Base-by-base conservation (phyloP, 768 basidiomycete species). In the Neoboletus brunneissimus region DNA sequence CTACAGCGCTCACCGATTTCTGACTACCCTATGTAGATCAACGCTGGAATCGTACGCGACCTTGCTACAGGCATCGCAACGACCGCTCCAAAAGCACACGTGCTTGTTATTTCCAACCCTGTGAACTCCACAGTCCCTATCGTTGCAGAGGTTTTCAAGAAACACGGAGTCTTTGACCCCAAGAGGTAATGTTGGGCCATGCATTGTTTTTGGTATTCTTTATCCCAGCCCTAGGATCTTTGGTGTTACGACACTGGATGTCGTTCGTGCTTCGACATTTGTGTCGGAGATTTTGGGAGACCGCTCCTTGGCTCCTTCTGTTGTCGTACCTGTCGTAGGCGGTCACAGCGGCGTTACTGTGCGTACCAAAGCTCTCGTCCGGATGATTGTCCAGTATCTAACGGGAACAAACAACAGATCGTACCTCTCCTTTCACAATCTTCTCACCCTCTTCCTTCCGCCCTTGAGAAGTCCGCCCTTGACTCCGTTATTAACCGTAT, bases 41-140 rank as follows among this genome's bases (percentile, higher is more conserved):
- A 99, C 76, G 97, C 93, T 54, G 94, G 94, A 46, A 99, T 99
- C 71, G 90, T 98, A 56, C 87, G 87, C 64, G 92, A 93, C 67
- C 85, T 99, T 56, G 96, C 95, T 16, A 88, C 84, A 35, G 94
- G 91, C 32, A 91, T 94, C 65, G 95, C 96, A 16, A 85, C 81
- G 16, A 70, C 76, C 48, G 84, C 85, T 42, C 96, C 96, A 57
- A 94, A 94, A 69, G 97, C 97, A 22, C 88, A 89, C 66, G 84
- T 98, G 44, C 84, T 94, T 48, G 94, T 99, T 63, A 98, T 99
- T 74, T 96, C 97, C 65, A 99, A 99, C 80, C 97, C 97, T 32
- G 96, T 99, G 71, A 98, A 99, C 84, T 98, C 96, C 42, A 98
- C 97, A 38, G 96, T 98, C 38, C 97, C 97, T 47, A 92, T 99